Evolutionary conservation across 1,284 basidiomycete species (phyloP).

Genomic region (Ustilago cynodontis): DNA sequence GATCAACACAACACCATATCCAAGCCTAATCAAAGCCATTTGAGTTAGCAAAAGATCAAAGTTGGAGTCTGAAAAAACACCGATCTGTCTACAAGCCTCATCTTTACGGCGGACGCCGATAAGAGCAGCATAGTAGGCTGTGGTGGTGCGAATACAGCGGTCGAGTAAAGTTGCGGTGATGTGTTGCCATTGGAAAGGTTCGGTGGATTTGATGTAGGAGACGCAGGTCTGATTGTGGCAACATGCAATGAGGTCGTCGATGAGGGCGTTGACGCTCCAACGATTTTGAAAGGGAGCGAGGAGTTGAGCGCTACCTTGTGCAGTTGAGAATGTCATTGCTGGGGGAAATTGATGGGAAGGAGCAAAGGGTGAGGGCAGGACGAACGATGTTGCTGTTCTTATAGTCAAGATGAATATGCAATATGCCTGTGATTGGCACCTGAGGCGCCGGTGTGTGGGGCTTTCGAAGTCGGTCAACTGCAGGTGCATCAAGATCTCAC

Average conservation of each 20-base stretch:
- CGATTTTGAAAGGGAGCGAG: conserved; percentile 30
- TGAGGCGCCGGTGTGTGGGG: no score
- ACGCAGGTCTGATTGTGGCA: conserved; percentile 17
- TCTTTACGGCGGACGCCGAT: conserved; percentile 19
- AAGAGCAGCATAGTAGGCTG: conserved; percentile 29
- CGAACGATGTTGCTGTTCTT: no score
- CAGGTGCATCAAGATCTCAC: no score
- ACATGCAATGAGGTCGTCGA: conserved; percentile 24
- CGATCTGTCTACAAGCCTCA: conserved; percentile 25
- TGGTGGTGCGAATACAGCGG: conserved; percentile 32
- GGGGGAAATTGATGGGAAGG: background rate
- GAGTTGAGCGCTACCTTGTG: conserved; percentile 23
- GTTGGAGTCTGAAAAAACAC: conserved; percentile 21
- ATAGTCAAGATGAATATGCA: no score
- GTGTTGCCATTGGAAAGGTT: conserved; percentile 42
- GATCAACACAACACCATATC: conserved; percentile 41
- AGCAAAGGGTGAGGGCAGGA: no score
- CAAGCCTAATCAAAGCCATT: conserved; percentile 42
- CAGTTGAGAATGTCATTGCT: conserved; percentile 18
- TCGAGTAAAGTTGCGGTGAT: conserved; percentile 30
- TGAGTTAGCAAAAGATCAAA: conserved; percentile 34
- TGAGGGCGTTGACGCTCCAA: conserved; percentile 32
- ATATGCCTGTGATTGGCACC: no score
- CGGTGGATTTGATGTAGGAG: conserved; percentile 33
- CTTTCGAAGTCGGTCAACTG: no score